Percentiles rank a stretch among this genome's conserved stretches.
phyloP scores from a whole-genome alignment of 208 protist species.

The Histomonas meleagridis region DNA sequence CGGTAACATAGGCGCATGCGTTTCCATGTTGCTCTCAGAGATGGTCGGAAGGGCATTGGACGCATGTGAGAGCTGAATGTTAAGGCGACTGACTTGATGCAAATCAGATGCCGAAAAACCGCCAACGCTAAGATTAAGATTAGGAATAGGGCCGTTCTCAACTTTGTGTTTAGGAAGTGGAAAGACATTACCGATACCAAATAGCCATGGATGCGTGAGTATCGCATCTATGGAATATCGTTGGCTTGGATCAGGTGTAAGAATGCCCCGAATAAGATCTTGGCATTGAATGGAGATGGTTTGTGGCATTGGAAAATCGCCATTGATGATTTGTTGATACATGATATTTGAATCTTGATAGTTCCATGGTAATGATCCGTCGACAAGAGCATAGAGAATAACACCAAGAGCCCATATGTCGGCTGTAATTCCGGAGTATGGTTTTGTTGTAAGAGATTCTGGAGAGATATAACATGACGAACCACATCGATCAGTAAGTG shows the following conservation, averaged over 20 bases:
- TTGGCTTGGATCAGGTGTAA: background rate
- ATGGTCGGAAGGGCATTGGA: background rate
- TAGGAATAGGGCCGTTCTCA: background rate
- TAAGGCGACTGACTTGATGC: background rate
- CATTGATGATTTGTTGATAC: background rate
- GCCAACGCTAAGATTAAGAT: background rate
- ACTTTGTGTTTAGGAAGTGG: background rate
- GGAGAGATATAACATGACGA: background rate
- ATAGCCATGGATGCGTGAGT: constrained; percentile 24
- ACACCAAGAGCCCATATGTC: background rate
- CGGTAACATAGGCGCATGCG: background rate
- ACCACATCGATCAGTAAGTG: background rate
- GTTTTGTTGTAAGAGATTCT: background rate
- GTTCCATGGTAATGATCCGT: background rate
- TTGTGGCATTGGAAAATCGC: background rate
- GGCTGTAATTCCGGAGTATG: background rate
- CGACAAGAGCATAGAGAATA: background rate
- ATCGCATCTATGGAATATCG: background rate
- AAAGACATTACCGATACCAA: background rate
- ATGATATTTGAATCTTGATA: background rate
- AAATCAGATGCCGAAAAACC: background rate
- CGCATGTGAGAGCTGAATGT: background rate
- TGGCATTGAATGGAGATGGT: background rate
- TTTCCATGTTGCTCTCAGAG: background rate
- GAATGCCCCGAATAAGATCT: background rate